Percentiles rank a stretch among this genome's conserved stretches.
phyloP scores from a whole-genome alignment of 768 basidiomycete species.

The Hydnum rufescens region DNA sequence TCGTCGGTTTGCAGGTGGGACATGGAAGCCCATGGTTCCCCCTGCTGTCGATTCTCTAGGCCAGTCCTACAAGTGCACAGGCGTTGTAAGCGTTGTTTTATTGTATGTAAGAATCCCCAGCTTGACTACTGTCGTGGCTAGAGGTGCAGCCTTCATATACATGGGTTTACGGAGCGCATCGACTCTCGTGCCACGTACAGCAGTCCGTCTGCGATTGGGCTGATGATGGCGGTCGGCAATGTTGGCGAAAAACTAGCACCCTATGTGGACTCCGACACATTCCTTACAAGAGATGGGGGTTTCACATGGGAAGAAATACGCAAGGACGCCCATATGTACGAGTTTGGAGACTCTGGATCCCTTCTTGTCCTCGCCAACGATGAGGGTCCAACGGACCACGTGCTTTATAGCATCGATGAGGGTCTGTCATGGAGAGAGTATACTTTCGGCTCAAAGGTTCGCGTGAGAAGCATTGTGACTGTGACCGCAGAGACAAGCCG shows the following conservation, averaged over 20 bases:
- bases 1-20: slow-evolving; percentile 35
- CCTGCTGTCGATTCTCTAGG: slow-evolving; percentile 61
- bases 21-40: slow-evolving; percentile 68
- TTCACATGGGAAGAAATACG: slow-evolving; percentile 98
- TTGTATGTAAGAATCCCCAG: not conserved
- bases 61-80: slow-evolving; percentile 44
- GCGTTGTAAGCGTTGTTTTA: slow-evolving; percentile 28
- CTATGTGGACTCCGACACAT: slow-evolving; percentile 82
- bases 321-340: slow-evolving; percentile 96
- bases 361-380: slow-evolving; percentile 89
- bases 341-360: slow-evolving; percentile 93
- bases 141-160: slow-evolving; percentile 77
- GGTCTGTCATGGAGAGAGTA: slow-evolving; percentile 80
- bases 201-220: slow-evolving; percentile 75
- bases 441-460: slow-evolving; percentile 43
- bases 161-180: slow-evolving; percentile 84
- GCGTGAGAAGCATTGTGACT: slow-evolving; percentile 62
- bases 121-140: slow-evolving; percentile 16
- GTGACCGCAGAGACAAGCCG: slow-evolving; percentile 82
- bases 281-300: slow-evolving; percentile 88
- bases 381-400: slow-evolving; percentile 76
- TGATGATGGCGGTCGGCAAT: slow-evolving; percentile 92
- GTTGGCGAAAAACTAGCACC: slow-evolving; percentile 67
- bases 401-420: slow-evolving; percentile 80
- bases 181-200: slow-evolving; percentile 89